Evolutionary conservation across 148 eudicot genomes (phyloP).

Genomic region (Hydrangea macrophylla): DNA sequence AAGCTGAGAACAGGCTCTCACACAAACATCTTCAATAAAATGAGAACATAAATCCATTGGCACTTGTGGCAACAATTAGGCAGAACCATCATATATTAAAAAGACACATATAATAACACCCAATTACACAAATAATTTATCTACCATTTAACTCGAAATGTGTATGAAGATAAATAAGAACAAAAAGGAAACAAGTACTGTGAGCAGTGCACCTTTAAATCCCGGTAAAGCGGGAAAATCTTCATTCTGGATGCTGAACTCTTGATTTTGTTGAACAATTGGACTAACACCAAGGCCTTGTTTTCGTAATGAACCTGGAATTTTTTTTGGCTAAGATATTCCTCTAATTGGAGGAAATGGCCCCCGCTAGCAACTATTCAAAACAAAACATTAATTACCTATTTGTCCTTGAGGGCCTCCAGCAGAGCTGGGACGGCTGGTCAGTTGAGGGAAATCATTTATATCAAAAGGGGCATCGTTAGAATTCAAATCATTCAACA

Average conservation of each 20-base stretch:
- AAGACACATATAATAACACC: not conserved
- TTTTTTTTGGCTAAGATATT: slow-evolving; percentile 15
- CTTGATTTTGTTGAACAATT: slow-evolving; percentile 93
- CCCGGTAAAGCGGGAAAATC: slow-evolving; percentile 99
- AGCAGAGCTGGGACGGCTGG: slow-evolving; percentile 89
- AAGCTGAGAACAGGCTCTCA: too few relatives aligned
- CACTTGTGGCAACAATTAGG: not conserved
- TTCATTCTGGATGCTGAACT: slow-evolving; percentile 97
- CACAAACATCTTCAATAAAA: too few relatives aligned
- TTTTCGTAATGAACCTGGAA: slow-evolving; percentile 82
- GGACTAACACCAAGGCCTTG: slow-evolving; percentile 94
- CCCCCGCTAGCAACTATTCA: not conserved
- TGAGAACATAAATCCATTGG: too few relatives aligned
- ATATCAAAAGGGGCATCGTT: slow-evolving; percentile 91
- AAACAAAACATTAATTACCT: slow-evolving; percentile 35
- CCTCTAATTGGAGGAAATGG: slow-evolving; percentile 16
- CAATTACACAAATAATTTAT: not conserved
- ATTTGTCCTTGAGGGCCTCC: slow-evolving; percentile 97
- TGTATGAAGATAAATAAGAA: not conserved
- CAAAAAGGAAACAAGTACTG: not conserved
- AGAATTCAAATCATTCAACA: slow-evolving; percentile 78
- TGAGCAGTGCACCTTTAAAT: slow-evolving; percentile 66
- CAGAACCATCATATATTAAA: not conserved
- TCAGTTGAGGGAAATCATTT: slow-evolving; percentile 93
- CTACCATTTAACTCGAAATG: not conserved